Percentiles rank a stretch among this genome's conserved stretches.
These are phyloP conservation scores for Macrophomina tecta DNA, from an alignment of 2,329 filamentous ascomycete genomes.

Conservation along the genomic window DNA sequence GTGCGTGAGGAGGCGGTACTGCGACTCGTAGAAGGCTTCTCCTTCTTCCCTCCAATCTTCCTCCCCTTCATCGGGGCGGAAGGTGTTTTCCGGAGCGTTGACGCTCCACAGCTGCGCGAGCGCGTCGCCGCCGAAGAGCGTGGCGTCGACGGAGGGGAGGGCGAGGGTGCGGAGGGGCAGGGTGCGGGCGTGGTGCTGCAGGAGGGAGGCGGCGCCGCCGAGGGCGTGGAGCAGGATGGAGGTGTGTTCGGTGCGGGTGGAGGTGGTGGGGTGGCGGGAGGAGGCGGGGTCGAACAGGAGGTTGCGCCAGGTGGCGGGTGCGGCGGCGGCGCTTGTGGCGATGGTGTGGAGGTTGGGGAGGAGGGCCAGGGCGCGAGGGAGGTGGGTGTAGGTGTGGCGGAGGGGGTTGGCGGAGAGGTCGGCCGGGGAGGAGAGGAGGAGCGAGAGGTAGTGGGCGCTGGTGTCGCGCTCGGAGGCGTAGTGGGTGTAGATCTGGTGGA, in stretches of 20 bases:
- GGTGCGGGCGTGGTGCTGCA: not conserved
- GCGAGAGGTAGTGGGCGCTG: not conserved
- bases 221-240: slow-evolving; percentile 6
- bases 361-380: slow-evolving; percentile 2
- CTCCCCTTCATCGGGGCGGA: not conserved
- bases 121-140: not conserved
- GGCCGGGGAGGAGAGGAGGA: not conserved
- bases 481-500: slow-evolving; percentile 6
- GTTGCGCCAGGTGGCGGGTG: slow-evolving; percentile 11
- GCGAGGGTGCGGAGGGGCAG: slow-evolving; percentile 6
- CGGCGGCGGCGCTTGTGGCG: not conserved
- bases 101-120: not conserved
- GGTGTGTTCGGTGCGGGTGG: not conserved
- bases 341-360: slow-evolving; percentile 8
- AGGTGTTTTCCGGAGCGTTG: not conserved
- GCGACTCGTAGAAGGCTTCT: not conserved
- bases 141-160: not conserved
- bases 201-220: not conserved
- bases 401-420: not conserved
- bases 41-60: not conserved
- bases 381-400: not conserved
- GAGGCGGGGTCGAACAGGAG: not conserved
- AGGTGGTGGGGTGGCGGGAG: not conserved
- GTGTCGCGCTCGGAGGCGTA: slow-evolving; percentile 13
- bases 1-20: not conserved